Conservation (phyloP, 768 basidiomycete species). For the Polyporus arcularius region DNA sequence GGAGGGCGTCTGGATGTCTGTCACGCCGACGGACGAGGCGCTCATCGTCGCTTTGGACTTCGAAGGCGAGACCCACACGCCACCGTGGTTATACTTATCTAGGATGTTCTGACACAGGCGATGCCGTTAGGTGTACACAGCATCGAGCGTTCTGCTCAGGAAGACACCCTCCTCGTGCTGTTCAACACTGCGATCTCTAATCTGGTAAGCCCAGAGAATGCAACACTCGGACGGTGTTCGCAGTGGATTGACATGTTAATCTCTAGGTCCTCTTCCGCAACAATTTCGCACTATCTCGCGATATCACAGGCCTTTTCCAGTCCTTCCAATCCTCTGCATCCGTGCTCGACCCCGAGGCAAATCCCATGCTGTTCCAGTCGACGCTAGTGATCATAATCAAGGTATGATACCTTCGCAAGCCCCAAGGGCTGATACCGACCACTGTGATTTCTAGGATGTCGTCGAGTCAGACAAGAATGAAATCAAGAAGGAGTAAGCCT, state of each 20-base stretch:
- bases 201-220: constrained; percentile 38
- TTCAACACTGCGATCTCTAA: constrained; percentile 71
- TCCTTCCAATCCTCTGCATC: constrained; percentile 62
- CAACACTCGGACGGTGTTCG: neutral
- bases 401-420: constrained; percentile 28
- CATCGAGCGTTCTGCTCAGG: constrained; percentile 63
- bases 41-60: constrained; percentile 64
- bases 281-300: constrained; percentile 62
- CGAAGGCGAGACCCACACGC: constrained; percentile 45
- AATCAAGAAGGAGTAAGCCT: constrained; percentile 55
- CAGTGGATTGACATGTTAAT: neutral
- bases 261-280: constrained; percentile 62
- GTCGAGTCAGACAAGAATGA: constrained; percentile 61
- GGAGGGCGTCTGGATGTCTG: constrained; percentile 70
- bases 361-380: constrained; percentile 60
- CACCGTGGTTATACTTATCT: neutral
- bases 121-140: constrained; percentile 52
- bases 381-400: constrained; percentile 66
- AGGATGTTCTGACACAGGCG: neutral
- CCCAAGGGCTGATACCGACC: neutral
- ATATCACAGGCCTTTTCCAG: constrained; percentile 61
- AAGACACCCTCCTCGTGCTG: constrained; percentile 61
- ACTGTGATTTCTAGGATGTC: constrained; percentile 47
- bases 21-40: constrained; percentile 55
- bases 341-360: constrained; percentile 57